Base-by-base conservation (phyloP, 2,329 filamentous ascomycete genomes). In the Botryotinia convoluta region DNA sequence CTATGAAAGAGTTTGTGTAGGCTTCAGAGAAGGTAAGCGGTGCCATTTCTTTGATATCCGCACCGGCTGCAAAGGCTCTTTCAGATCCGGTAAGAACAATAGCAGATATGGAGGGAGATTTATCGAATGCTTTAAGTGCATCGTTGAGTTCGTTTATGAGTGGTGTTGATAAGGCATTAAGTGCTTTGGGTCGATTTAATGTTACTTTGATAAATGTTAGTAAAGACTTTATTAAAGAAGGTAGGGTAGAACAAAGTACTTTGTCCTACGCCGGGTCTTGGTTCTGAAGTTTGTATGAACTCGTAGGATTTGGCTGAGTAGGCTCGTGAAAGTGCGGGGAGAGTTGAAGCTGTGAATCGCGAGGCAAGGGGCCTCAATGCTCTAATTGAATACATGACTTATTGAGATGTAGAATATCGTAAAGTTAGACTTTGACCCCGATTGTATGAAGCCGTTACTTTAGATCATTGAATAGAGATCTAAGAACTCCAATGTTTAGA, bases 1-100 rank as follows among this genome's bases (percentile, higher is more conserved):
- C 94, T 83, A 99, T 98, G 83, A 99, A 99, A 81, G 97, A 93
- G 77, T 86, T 90, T 65, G 90, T 92, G 85, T 98, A 98, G 57
- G 96, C 95, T 77, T 91, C 86, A 76, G 93, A 89, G 84, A 99
- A 99, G 72, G 91, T 95, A 57, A 98, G 89, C 74, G 94, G 91
- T 44, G 94, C 93, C 96, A 99, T 99, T 84, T 99, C 96, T 84
- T 98, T 98, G 86, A 99, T 99, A 83, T 99, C 96, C 75, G 96
- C 96, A 69, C 96, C 96, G 62, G 96, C 95, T 44, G 95, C 95
- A 81, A 98, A 99, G 60, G 95, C 95, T 83, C 92, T 94, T 77
- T 94, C 87, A 63, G 92, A 97, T 72, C 96, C 96, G 1, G 96
- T 98, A 74, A 99, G 86, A 74, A 99, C 84, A 78, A 97, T 93